Base-by-base conservation (phyloP, 2,329 filamentous ascomycete species). In the Parastagonospora nodorum region DNA sequence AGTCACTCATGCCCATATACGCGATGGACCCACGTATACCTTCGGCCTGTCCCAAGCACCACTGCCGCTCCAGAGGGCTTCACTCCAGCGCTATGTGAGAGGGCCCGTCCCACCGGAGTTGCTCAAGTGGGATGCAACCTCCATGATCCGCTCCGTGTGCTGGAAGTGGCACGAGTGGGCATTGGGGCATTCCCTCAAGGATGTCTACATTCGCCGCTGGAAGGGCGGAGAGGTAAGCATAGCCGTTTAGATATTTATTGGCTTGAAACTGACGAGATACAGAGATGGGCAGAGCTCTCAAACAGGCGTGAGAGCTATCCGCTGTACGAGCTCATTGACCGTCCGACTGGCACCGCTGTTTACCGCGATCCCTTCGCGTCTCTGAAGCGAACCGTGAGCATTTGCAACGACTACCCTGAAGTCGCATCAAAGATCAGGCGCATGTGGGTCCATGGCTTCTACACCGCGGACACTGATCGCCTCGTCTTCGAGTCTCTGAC, bases 401-500 rank as follows among this genome's bases (percentile, higher is more conserved):
- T 82, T 19, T 78, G 82, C 61, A 66, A 69, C 31, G 59, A 73
- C 33, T 76, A 75, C 42, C 77, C 80, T 1, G 65, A 73, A 28
- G 69, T 81, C 8, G 79, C 79, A 2, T 68, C 72, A 16, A 75
- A 80, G 59, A 79, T 82, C 48, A 77, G 75, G 48, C 77, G 80
- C 39, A 73, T 83, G 60, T 82, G 80, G 79, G 81, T 83, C 65
- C 78, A 82, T 50, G 80, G 80, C 42, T 82, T 82, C 65, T 78
- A 82, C 67, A 76, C 75, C 6, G 73, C 77, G 40, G 75, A 81
- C 55, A 81, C 79, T 4, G 78, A 80, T 60, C 71, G 73, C 28
- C 71, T 79, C 52, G 77, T 83, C 44, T 78, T 81, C 50, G 71
- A 75, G 12, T 76, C 78, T 40, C 69, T 82, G 30, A 71, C 73